Evolutionary conservation across 2,329 filamentous ascomycete species (phyloP).

Genomic region (Aureobasidium musti): DNA sequence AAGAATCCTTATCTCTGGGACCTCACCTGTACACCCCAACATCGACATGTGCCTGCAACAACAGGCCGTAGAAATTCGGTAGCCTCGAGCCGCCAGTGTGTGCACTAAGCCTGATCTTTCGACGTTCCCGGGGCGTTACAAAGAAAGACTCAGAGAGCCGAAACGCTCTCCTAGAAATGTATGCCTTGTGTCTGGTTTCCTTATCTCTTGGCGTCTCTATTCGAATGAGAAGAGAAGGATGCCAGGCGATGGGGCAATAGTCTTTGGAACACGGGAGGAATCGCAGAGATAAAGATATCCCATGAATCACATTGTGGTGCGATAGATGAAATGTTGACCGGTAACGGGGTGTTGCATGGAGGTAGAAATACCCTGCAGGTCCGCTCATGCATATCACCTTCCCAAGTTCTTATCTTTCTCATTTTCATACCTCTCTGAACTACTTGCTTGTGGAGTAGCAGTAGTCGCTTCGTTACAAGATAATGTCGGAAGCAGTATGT

Average conservation of each 20-base stretch:
- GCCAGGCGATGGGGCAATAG: slow-evolving; percentile 11
- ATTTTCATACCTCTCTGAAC: background rate
- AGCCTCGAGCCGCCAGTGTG: slow-evolving; percentile 4
- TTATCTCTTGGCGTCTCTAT: slow-evolving; percentile 22
- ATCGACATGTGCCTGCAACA: slow-evolving; percentile 7
- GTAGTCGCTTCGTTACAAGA: background rate
- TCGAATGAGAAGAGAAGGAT: background rate
- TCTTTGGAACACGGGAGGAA: slow-evolving; percentile 13
- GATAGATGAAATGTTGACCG: slow-evolving; percentile 16
- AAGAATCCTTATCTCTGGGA: slow-evolving; percentile 28
- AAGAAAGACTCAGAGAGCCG: background rate
- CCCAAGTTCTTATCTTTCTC: background rate
- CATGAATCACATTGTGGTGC: background rate
- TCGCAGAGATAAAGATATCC: slow-evolving; percentile 16
- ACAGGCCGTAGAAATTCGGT: slow-evolving; percentile 15
- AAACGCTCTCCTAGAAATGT: slow-evolving; percentile 19
- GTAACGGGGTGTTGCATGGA: slow-evolving; percentile 15
- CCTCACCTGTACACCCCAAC: slow-evolving; percentile 12
- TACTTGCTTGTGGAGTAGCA: slow-evolving; percentile 6
- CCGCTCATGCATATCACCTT: slow-evolving; percentile 12
- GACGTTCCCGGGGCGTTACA: slow-evolving; percentile 10
- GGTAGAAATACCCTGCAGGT: slow-evolving; percentile 26
- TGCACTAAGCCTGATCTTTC: slow-evolving; percentile 16
- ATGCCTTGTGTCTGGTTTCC: slow-evolving; percentile 18
- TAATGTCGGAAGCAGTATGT: slow-evolving; percentile 23